phyloP scores from a whole-genome alignment of 202 grass and related monocot genomes.

The Setaria italica region DNA sequence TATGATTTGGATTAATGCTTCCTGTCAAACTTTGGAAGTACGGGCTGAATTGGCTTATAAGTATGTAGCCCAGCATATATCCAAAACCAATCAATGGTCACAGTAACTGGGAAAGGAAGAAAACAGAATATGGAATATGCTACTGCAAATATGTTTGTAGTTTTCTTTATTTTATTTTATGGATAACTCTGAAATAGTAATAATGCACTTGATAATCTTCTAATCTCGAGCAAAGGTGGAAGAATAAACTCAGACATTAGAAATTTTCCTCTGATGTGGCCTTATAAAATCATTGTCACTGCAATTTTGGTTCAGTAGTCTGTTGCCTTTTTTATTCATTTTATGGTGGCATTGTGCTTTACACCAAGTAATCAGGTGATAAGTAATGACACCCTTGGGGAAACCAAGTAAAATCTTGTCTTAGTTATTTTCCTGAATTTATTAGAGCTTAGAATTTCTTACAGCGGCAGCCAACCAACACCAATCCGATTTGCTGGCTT shows the following conservation, averaged over 20 bases:
- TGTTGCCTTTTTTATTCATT: neutral
- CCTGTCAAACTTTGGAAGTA: neutral
- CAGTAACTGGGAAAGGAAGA: conserved; percentile 1
- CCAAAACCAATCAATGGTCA: neutral
- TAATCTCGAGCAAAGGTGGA: neutral
- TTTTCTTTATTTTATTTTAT: neutral
- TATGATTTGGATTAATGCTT: neutral
- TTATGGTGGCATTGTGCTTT: neutral
- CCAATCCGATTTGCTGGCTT: neutral
- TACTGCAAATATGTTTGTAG: neutral
- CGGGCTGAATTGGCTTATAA: conserved; percentile 10
- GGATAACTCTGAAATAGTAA: neutral
- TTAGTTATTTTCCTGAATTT: no score
- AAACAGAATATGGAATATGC: conserved; percentile 18
- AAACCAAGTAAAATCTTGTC: no score
- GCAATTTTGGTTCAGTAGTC: neutral
- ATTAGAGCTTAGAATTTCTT: neutral
- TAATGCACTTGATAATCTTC: neutral
- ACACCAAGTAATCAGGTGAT: no score
- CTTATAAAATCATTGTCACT: neutral
- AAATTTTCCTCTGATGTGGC: neutral
- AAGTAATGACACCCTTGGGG: no score
- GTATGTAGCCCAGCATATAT: neutral
- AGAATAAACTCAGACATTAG: neutral
- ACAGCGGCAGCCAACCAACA: neutral